These are phyloP conservation scores for Metarhizium rileyi DNA, from an alignment of 2,329 filamentous ascomycete genomes.

Conservation along the genomic window DNA sequence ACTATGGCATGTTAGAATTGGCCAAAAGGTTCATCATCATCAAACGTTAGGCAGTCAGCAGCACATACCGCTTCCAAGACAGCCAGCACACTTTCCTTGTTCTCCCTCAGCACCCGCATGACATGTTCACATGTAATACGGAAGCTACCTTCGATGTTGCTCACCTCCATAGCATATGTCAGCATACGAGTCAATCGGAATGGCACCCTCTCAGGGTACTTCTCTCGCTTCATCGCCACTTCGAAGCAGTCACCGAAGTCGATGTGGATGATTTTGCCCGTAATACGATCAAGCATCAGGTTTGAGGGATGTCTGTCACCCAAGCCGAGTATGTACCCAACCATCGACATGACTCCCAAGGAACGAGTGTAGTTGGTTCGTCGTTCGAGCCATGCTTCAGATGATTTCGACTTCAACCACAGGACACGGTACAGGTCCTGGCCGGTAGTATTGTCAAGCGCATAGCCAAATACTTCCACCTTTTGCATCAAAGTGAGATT, in stretches of 20 bases:
- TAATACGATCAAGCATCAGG: constrained; percentile 90
- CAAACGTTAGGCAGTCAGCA: background rate
- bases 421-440: constrained; percentile 96
- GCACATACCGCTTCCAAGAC: constrained; percentile 86
- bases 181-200: constrained; percentile 98
- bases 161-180: constrained; percentile 99
- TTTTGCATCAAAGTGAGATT: constrained; percentile 99
- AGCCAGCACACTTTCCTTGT: constrained; percentile 98
- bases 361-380: constrained; percentile 98
- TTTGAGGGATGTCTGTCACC: constrained; percentile 97
- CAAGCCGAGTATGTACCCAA: constrained; percentile 96
- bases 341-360: constrained; percentile 99
- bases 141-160: constrained; percentile 98
- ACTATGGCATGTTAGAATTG: constrained; percentile 39
- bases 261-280: constrained; percentile 95
- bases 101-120: constrained; percentile 91
- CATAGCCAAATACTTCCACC: constrained; percentile 98
- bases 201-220: constrained; percentile 93
- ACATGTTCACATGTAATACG: constrained; percentile 97
- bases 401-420: constrained; percentile 98
- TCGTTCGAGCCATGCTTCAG: constrained; percentile 93
- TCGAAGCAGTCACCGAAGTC: constrained; percentile 99
- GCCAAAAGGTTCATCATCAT: background rate
- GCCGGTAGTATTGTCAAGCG: constrained; percentile 96
- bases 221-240: constrained; percentile 98